These are phyloP conservation scores for Primulina tabacum DNA, from an alignment of 257 asterid species.

Conservation along the genomic window DNA sequence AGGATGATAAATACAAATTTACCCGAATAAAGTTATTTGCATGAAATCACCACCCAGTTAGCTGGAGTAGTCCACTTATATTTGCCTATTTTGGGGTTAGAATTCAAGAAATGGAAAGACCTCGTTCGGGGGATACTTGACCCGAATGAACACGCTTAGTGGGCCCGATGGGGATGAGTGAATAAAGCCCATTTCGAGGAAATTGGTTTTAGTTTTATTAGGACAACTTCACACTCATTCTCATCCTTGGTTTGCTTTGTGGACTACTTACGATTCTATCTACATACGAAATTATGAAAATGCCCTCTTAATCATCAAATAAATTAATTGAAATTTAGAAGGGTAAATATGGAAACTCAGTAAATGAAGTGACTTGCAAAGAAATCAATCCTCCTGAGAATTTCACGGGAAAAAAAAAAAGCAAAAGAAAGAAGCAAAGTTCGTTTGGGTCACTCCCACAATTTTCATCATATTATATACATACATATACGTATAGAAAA, in stretches of 20 bases:
- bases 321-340: background rate
- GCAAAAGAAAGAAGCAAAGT: constrained; percentile 41
- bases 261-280: background rate
- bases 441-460: background rate
- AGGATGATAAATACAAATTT: too few relatives aligned
- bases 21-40: too few relatives aligned
- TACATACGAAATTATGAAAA: background rate
- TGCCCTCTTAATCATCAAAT: background rate
- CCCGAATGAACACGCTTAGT: constrained; percentile 36
- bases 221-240: constrained; percentile 26
- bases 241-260: background rate
- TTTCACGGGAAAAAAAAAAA: constrained; percentile 28
- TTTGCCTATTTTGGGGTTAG: background rate
- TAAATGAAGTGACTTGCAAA: constrained; percentile 24
- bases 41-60: background rate
- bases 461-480: background rate
- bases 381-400: constrained; percentile 33
- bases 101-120: background rate
- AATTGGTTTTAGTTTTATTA: constrained; percentile 8
- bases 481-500: too few relatives aligned
- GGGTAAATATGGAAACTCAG: constrained; percentile 23
- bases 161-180: constrained; percentile 28
- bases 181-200: constrained; percentile 20
- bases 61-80: background rate
- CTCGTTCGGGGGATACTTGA: constrained; percentile 29